Evolutionary conservation across 2,329 filamentous ascomycete genomes (phyloP).

Genomic region (Cyphellophora europaea): DNA sequence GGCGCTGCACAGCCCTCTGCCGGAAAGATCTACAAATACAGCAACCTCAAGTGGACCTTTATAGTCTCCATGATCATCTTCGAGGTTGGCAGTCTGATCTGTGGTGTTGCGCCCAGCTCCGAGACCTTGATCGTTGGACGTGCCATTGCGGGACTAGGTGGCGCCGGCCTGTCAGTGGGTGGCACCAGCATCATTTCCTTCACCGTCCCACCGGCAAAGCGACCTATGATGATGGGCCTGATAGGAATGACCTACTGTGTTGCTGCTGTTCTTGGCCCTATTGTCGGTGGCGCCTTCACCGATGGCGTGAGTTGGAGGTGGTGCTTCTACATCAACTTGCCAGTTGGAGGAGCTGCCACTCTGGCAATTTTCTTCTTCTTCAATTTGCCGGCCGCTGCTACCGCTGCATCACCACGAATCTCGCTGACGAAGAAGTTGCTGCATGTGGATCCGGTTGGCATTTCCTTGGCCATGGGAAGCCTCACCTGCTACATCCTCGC

Average conservation of each 20-base stretch:
- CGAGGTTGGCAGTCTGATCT: slow-evolving; percentile 43
- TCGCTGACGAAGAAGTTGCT: slow-evolving; percentile 18
- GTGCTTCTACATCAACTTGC: slow-evolving; percentile 47
- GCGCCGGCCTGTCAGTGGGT: slow-evolving; percentile 40
- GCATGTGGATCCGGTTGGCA: slow-evolving; percentile 42
- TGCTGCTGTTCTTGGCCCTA: slow-evolving; percentile 37
- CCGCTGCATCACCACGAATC: slow-evolving; percentile 7
- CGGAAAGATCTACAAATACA: slow-evolving; percentile 38
- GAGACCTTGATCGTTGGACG: slow-evolving; percentile 41
- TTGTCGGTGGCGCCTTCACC: slow-evolving; percentile 39
- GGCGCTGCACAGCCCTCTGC: slow-evolving; percentile 33
- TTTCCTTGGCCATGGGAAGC: slow-evolving; percentile 41
- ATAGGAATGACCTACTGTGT: slow-evolving; percentile 42
- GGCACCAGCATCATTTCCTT: slow-evolving; percentile 38
- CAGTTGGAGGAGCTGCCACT: slow-evolving; percentile 28
- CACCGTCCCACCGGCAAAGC: slow-evolving; percentile 33
- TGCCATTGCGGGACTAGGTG: slow-evolving; percentile 40
- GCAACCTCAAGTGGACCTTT: slow-evolving; percentile 37
- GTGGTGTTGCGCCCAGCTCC: slow-evolving; percentile 40
- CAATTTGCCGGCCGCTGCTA: slow-evolving; percentile 9
- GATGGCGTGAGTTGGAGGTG: slow-evolving; percentile 37
- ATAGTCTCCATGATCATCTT: slow-evolving; percentile 37
- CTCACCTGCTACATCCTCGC: slow-evolving; percentile 47
- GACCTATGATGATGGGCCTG: slow-evolving; percentile 39
- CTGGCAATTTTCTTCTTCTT: slow-evolving; percentile 21